These are phyloP conservation scores for Ogataea trehalophila DNA, from an alignment of 805 yeast genomes.

Conservation along the genomic window DNA sequence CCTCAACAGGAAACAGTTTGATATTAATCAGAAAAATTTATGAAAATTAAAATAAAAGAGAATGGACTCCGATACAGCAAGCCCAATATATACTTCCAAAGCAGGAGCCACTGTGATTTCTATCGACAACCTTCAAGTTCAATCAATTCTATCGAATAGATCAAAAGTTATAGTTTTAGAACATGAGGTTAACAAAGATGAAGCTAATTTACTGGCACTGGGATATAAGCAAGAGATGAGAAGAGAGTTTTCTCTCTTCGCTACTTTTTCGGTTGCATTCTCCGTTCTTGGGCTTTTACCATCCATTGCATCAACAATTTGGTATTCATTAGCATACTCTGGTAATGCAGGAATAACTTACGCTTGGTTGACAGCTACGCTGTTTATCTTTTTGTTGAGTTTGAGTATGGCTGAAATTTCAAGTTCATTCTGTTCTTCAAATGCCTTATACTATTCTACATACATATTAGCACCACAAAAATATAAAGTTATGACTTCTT, in stretches of 20 bases:
- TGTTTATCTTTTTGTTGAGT: conserved; percentile 53
- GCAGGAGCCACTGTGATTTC: conserved; percentile 27
- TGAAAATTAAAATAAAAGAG: no score
- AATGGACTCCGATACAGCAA: no score
- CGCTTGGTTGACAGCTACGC: conserved; percentile 51
- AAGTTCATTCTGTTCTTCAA: conserved; percentile 58
- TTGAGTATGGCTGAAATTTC: conserved; percentile 59
- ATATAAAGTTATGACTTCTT: conserved; percentile 48
- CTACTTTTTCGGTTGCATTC: conserved; percentile 60
- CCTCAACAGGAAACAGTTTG: no score
- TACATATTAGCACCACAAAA: conserved; percentile 53
- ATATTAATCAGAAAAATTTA: no score
- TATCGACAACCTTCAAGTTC: conserved; percentile 24
- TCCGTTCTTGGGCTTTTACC: conserved; percentile 61
- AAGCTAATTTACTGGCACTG: conserved; percentile 48
- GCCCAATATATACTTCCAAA: conserved; percentile 6
- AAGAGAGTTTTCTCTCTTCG: conserved; percentile 52
- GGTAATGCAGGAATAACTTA: conserved; percentile 63
- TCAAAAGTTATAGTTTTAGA: conserved; percentile 32
- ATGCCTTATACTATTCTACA: conserved; percentile 67
- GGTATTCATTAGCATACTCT: conserved; percentile 53
- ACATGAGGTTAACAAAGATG: conserved; percentile 44
- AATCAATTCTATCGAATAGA: conserved; percentile 23
- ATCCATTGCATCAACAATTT: conserved; percentile 57
- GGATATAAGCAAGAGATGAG: conserved; percentile 63